Base-by-base conservation (phyloP, 2,329 filamentous ascomycete genomes). In the Cladosporium sp. region DNA sequence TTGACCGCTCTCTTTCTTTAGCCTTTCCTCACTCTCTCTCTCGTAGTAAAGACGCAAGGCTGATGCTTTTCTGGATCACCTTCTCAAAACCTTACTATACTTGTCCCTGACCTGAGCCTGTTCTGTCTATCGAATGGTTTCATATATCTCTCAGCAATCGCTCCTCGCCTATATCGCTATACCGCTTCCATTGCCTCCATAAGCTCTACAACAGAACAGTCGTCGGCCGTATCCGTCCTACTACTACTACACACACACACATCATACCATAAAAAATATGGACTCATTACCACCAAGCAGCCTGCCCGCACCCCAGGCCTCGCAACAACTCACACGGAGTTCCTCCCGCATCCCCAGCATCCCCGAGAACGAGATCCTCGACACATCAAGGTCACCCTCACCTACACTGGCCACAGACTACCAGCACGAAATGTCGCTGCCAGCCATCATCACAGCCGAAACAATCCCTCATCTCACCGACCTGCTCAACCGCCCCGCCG, bases 401-500 rank as follows among this genome's bases (percentile, higher is more conserved):
- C 36, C 38, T 4, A 20, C n/a, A 9, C 28, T 17, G 2, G 22
- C 38, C 7, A 39, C 34, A 39, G 42, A 51, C 19, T 30, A 43
- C 17, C 39, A 59, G 15, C 61, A 62, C 50, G 61, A 66, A 68
- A 75, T 67, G 76, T 75, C 61, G 68, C 81, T n/a, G 15, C 43
- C 42, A 34, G 75, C 73, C 60, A 70, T 79, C 42, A 74, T 82
- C 68, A 82, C 81, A 62, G 73, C 79, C 52, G 77, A 80, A 62
- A 82, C 82, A 69, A 82, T 83, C 64, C 74, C 73, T 19, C 81
- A 78, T 9, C 73, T 84, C 50, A 83, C 80, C 11, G 79, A 82
- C 59, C 71, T 84, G 1, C 70, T 84, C 56, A 83, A 83, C 62
- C 81, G 79, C 49, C 77, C 80, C 15, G 75, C 74, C 40, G 80